These are phyloP conservation scores for Neurospora crassa DNA, from an alignment of 2,329 filamentous ascomycete species.

Conservation along the genomic window DNA sequence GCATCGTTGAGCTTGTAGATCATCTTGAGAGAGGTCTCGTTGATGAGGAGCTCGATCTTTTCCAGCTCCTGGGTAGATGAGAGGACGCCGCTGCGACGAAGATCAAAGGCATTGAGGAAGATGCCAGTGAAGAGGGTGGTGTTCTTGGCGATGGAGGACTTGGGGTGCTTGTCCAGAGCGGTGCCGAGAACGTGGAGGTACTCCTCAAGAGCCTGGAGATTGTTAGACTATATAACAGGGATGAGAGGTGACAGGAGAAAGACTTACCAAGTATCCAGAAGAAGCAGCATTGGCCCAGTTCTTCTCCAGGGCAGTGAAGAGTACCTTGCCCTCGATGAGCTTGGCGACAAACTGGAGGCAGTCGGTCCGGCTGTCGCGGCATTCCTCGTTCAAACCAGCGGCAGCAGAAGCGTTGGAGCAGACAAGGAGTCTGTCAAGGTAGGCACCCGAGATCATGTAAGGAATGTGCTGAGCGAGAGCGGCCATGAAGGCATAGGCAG, in stretches of 20 bases:
- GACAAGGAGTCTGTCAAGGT: slow-evolving; percentile 62
- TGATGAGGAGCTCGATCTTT: slow-evolving; percentile 54
- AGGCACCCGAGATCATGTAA: slow-evolving; percentile 73
- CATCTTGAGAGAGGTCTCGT: slow-evolving; percentile 73
- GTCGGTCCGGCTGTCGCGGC: slow-evolving; percentile 54
- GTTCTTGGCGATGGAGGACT: slow-evolving; percentile 69
- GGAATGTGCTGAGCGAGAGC: slow-evolving; percentile 75
- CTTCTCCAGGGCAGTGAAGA: slow-evolving; percentile 62
- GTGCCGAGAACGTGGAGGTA: slow-evolving; percentile 59
- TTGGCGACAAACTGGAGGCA: slow-evolving; percentile 68
- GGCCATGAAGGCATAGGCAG: slow-evolving; percentile 70
- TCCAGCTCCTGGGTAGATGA: slow-evolving; percentile 38
- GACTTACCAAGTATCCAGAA: slow-evolving; percentile 52
- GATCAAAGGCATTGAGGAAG: slow-evolving; percentile 51
- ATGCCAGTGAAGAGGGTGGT: slow-evolving; percentile 58
- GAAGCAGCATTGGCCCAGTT: slow-evolving; percentile 60
- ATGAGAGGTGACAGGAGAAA: background rate
- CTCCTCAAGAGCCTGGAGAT: slow-evolving; percentile 52
- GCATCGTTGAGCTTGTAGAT: slow-evolving; percentile 95
- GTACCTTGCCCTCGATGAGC: slow-evolving; percentile 66
- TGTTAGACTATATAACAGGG: slow-evolving; percentile 20
- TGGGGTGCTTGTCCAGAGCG: slow-evolving; percentile 68
- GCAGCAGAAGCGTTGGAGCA: slow-evolving; percentile 65
- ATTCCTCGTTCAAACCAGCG: slow-evolving; percentile 49
- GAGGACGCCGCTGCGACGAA: slow-evolving; percentile 45